Evolutionary conservation across 1,139 yeast genomes (phyloP).

Genomic region (Sugiyamaella paludigena): DNA sequence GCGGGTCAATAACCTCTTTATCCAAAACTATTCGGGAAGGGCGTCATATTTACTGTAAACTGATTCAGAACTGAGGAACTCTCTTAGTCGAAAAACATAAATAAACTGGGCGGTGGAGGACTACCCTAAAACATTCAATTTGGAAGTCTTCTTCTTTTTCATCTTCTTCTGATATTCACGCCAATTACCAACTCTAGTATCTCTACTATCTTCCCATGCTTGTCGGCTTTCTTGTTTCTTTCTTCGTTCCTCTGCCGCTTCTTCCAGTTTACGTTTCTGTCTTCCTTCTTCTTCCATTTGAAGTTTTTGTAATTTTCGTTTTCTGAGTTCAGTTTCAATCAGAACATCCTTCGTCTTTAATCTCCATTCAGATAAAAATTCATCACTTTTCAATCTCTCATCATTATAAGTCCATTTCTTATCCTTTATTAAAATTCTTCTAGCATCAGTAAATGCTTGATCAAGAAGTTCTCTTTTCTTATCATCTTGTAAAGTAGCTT

Average conservation of each 20-base stretch:
- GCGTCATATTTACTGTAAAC: too few species aligned
- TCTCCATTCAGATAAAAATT: slow-evolving; percentile 44
- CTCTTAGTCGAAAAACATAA: too few species aligned
- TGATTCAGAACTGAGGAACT: too few species aligned
- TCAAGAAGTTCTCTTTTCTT: slow-evolving; percentile 40
- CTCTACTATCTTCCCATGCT: slow-evolving; percentile 65
- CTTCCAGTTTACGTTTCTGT: slow-evolving; percentile 39
- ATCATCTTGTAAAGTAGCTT: slow-evolving; percentile 37
- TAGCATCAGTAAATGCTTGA: slow-evolving; percentile 44
- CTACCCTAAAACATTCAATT: slow-evolving; percentile 34
- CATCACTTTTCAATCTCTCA: slow-evolving; percentile 40
- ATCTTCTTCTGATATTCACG: slow-evolving; percentile 48
- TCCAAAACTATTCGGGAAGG: too few species aligned
- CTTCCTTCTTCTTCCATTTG: slow-evolving; percentile 46
- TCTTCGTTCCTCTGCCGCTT: slow-evolving; percentile 43
- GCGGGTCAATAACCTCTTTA: too few species aligned
- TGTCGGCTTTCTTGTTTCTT: slow-evolving; percentile 44
- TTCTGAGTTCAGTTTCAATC: slow-evolving; percentile 45
- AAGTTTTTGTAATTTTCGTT: slow-evolving; percentile 40
- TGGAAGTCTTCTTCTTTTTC: slow-evolving; percentile 33
- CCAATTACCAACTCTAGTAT: slow-evolving; percentile 61
- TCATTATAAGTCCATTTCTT: slow-evolving; percentile 44
- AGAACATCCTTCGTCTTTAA: slow-evolving; percentile 43
- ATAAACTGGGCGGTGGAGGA: too few species aligned
- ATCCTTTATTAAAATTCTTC: slow-evolving; percentile 45